Percentiles rank a stretch among this genome's conserved stretches.
Conservation (phyloP, 352 stramenopile species). For the Phytopythium kandeliae region DNA sequence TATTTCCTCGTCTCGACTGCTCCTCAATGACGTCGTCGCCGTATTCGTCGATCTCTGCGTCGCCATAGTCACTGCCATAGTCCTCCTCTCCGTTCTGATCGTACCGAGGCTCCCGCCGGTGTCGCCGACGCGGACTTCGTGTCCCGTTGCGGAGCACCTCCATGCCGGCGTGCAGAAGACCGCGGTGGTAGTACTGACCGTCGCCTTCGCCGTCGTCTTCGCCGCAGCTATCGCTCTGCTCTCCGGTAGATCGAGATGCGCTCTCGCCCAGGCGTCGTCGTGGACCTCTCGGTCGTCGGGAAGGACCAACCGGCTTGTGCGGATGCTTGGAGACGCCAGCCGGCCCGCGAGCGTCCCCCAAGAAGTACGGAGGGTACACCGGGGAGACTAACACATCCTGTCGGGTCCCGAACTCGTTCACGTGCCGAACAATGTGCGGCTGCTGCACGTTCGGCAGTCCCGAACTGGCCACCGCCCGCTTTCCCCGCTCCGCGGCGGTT, state of each 20-base stretch:
- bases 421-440: conserved; percentile 46
- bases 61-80: conserved; percentile 12
- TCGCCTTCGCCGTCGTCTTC: background rate
- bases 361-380: conserved; percentile 46
- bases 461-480: background rate
- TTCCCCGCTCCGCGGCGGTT: background rate
- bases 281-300: conserved; percentile 9
- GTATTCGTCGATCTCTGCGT: conserved; percentile 9
- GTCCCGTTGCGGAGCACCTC: conserved; percentile 36
- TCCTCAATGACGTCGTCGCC: background rate
- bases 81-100: conserved; percentile 11
- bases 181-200: conserved; percentile 26
- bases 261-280: background rate
- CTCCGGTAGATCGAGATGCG: background rate
- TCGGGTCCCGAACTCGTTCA: conserved; percentile 59
- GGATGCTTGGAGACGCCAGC: background rate
- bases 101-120: conserved; percentile 9
- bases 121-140: conserved; percentile 6
- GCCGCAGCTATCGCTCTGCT: background rate
- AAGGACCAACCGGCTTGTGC: background rate
- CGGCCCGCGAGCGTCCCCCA: background rate
- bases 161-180: conserved; percentile 56
- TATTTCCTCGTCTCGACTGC: conserved; percentile 1
- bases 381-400: conserved; percentile 59
- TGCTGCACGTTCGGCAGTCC: conserved; percentile 1